These are phyloP conservation scores for Huntiella bhutanensis DNA, from an alignment of 2,329 filamentous ascomycete genomes.

Conservation along the genomic window DNA sequence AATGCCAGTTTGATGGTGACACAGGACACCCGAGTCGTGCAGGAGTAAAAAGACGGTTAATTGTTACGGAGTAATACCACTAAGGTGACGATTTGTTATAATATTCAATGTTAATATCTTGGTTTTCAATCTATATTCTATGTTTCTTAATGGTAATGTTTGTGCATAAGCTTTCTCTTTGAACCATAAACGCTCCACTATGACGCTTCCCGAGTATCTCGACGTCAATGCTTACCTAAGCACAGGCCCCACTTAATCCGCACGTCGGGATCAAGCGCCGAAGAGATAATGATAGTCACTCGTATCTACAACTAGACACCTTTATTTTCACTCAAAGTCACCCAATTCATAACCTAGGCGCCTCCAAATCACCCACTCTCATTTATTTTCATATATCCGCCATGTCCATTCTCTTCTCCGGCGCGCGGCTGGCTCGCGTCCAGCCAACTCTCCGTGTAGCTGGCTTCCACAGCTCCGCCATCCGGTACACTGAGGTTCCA, in stretches of 20 bases:
- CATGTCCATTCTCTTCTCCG: constrained; percentile 5
- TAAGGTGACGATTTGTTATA: neutral
- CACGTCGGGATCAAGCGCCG: neutral
- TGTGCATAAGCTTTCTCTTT: neutral
- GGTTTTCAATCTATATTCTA: neutral
- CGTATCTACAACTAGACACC: neutral
- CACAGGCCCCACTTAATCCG: neutral
- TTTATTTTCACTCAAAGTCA: neutral
- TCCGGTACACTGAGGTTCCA: neutral
- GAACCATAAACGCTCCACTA: neutral
- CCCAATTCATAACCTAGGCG: too few species aligned
- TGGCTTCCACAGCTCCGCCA: constrained; percentile 4
- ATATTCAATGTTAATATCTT: neutral
- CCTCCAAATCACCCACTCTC: neutral
- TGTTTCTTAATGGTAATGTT: neutral
- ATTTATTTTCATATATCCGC: neutral
- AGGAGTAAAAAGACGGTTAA: neutral
- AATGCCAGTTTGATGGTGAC: constrained; percentile 9
- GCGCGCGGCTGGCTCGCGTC: neutral
- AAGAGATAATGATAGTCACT: neutral
- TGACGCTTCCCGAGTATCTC: too few species aligned
- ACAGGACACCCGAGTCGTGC: constrained; percentile 1
- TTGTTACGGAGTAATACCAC: neutral
- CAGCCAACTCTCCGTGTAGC: constrained; percentile 1
- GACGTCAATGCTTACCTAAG: neutral